Conservation (phyloP, 73 alveolate species). For the Blepharisma stoltei region DNA sequence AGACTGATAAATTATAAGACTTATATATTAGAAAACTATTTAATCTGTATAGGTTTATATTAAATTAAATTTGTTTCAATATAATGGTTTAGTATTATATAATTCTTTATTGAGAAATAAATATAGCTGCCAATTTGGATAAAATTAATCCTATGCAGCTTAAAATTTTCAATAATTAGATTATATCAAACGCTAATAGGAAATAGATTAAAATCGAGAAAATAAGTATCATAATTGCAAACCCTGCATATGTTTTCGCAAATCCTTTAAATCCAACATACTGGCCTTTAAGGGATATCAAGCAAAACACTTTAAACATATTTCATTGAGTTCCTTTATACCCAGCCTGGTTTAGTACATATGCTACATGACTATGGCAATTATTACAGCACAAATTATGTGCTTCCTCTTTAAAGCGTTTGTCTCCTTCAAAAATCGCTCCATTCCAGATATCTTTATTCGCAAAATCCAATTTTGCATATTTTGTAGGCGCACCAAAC, state of each 20-base stretch:
- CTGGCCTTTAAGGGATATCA: conserved; percentile 49
- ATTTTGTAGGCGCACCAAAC: conserved; percentile 89
- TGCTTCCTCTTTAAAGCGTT: conserved; percentile 40
- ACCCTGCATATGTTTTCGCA: conserved; percentile 61
- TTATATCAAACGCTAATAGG: no score
- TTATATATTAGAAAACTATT: no score
- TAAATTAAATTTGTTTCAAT: no score
- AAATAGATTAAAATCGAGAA: not conserved
- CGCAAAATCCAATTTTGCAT: conserved; percentile 51
- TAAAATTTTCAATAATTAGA: no score
- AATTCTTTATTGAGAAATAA: no score
- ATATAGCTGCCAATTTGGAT: no score
- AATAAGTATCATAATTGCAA: conserved; percentile 37
- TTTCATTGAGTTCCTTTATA: conserved; percentile 65
- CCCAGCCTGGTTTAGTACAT: conserved; percentile 53
- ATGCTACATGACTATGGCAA: conserved; percentile 80
- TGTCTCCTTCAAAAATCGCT: conserved; percentile 51
- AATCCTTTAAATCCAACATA: conserved; percentile 60
- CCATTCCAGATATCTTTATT: conserved; percentile 54
- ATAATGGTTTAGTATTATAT: no score
- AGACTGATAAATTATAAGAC: no score
- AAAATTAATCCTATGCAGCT: no score
- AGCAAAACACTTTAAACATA: conserved; percentile 83
- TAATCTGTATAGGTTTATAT: no score
- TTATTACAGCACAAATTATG: conserved; percentile 70